These are phyloP conservation scores for Colletotrichum ledebouriae DNA, from an alignment of 2,329 filamentous ascomycete species.

Conservation along the genomic window DNA sequence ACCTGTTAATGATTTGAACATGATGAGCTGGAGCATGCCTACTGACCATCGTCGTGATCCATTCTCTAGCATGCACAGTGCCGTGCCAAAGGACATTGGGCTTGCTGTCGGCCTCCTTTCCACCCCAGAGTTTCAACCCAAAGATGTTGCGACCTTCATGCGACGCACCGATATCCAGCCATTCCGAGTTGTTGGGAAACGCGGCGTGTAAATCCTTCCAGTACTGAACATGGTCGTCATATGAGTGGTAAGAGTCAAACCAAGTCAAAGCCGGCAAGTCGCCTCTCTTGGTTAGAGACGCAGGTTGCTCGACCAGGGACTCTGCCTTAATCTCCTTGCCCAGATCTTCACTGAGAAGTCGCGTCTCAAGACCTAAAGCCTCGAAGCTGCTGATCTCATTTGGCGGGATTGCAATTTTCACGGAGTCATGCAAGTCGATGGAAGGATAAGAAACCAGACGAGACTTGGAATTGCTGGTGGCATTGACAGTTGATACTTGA, in stretches of 20 bases:
- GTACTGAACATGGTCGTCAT: slow-evolving; percentile 64
- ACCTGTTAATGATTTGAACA: neutral
- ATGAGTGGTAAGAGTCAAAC: slow-evolving; percentile 68
- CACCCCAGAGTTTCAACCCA: slow-evolving; percentile 67
- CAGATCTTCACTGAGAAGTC: slow-evolving; percentile 47
- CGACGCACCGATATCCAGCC: slow-evolving; percentile 59
- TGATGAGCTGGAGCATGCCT: slow-evolving; percentile 46
- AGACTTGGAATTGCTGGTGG: slow-evolving; percentile 43
- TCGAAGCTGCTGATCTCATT: slow-evolving; percentile 47
- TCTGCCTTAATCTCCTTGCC: slow-evolving; percentile 49
- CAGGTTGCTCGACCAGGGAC: slow-evolving; percentile 43
- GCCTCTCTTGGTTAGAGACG: slow-evolving; percentile 43
- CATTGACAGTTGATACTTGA: slow-evolving; percentile 44
- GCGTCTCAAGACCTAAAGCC: slow-evolving; percentile 46
- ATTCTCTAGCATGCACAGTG: slow-evolving; percentile 67
- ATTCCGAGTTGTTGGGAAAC: slow-evolving; percentile 61
- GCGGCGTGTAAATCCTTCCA: slow-evolving; percentile 59
- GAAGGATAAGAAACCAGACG: slow-evolving; percentile 43
- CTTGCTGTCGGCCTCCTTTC: slow-evolving; percentile 54
- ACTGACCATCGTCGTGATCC: slow-evolving; percentile 70
- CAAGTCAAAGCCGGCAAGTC: slow-evolving; percentile 57
- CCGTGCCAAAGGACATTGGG: slow-evolving; percentile 63
- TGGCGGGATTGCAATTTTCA: slow-evolving; percentile 52
- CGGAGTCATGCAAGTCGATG: slow-evolving; percentile 47
- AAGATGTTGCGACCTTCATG: slow-evolving; percentile 66